phyloP scores from a whole-genome alignment of 2,329 filamentous ascomycete species.

The Paraconiothyrium sp. region DNA sequence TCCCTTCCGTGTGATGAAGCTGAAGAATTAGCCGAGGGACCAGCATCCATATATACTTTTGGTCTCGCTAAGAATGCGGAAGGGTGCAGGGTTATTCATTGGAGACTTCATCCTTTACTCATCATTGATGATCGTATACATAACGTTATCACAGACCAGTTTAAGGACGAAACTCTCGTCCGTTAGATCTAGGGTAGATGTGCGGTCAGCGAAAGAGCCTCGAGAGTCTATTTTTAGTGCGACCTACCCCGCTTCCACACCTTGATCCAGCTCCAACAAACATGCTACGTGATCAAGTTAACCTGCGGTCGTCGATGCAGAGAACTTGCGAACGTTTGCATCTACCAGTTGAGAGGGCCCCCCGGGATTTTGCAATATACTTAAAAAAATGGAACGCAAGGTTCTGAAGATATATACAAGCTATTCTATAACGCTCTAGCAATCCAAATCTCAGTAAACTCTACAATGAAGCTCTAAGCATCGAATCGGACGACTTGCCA shows the following conservation, averaged over 20 bases:
- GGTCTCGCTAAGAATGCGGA: neutral
- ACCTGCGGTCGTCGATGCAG: too few relatives aligned
- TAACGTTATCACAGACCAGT: neutral
- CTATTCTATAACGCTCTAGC: neutral
- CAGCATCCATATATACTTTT: neutral
- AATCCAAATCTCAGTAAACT: neutral
- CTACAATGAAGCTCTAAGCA: conserved; percentile 1
- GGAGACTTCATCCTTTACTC: neutral
- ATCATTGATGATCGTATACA: neutral
- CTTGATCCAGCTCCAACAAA: too few relatives aligned
- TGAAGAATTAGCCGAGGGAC: neutral
- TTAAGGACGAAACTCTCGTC: neutral
- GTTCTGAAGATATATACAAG: neutral
- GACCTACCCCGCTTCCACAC: too few relatives aligned
- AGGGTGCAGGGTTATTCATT: neutral
- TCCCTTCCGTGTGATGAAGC: neutral
- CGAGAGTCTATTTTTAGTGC: too few relatives aligned
- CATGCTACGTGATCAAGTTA: too few relatives aligned
- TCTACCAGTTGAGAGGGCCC: too few relatives aligned
- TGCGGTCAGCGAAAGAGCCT: neutral
- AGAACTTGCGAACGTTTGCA: too few relatives aligned
- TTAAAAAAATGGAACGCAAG: too few relatives aligned
- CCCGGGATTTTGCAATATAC: too few relatives aligned
- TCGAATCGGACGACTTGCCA: neutral
- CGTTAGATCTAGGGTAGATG: neutral